phyloP scores from a whole-genome alignment of 805 yeast genomes.

The Wickerhamiella shivajii region DNA sequence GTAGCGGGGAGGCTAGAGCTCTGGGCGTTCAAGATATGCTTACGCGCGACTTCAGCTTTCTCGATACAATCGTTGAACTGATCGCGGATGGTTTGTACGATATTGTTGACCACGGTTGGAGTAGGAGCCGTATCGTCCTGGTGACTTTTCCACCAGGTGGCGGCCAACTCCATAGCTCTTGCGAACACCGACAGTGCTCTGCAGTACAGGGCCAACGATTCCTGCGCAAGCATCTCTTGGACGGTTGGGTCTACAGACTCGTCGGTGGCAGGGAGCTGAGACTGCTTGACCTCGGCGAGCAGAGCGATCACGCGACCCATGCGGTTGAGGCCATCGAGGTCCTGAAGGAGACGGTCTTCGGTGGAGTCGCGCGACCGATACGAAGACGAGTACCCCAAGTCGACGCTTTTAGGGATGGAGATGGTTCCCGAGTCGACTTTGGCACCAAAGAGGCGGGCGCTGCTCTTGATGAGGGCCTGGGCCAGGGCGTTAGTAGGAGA shows the following conservation, averaged over 20 bases:
- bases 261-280: constrained; percentile 54
- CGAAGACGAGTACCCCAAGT: constrained; percentile 1
- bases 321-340: constrained; percentile 65
- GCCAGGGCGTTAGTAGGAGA: constrained; percentile 77
- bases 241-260: constrained; percentile 24
- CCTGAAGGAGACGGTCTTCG: constrained; percentile 17
- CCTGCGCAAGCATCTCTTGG: constrained; percentile 42
- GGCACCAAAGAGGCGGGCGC: constrained; percentile 69
- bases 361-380: constrained; percentile 1
- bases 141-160: constrained; percentile 69
- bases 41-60: constrained; percentile 64
- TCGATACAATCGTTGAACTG: constrained; percentile 79
- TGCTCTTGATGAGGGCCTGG: constrained; percentile 75
- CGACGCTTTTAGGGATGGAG: constrained; percentile 6
- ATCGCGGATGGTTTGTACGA: constrained; percentile 86
- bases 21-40: constrained; percentile 27
- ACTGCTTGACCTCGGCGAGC: constrained; percentile 81
- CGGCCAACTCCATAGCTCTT: constrained; percentile 71
- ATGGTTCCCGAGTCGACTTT: constrained; percentile 12
- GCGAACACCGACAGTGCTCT: constrained; percentile 73
- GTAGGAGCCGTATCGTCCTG: constrained; percentile 6
- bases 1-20: constrained; percentile 10
- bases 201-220: constrained; percentile 73
- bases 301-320: constrained; percentile 80
- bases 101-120: constrained; percentile 22